Evolutionary conservation across 192 early-diverging fungal species (phyloP), one percentile per base, ranked within the genome.

Genomic region (Coemansia sp.): DNA sequence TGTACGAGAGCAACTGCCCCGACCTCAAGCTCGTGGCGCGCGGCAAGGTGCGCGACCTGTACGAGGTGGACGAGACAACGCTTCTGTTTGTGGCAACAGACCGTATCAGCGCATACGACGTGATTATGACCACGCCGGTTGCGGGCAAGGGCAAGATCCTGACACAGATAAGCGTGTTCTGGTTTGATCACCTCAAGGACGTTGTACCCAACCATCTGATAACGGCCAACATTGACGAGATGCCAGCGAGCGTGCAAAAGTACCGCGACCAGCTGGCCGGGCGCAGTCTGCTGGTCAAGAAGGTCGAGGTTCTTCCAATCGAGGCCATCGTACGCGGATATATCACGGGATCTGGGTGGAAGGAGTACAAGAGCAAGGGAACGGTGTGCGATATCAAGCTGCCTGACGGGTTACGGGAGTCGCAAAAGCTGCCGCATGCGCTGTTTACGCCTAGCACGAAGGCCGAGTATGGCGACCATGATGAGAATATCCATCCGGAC

Each of bases 291-390:
- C 84, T 99, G 56, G 98, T 99, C 46, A 90, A 90, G 77, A 94
- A 91, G 65, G 89, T 95, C 52, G 87, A 89, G 51, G 95, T 99
- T 18, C 84, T 98, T 32, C 96, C 95, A 5, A 88, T 99, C 46
- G 98, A 99, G 84, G 95, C 98, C 15, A 99, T 99, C 73, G 95
- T 99, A 15, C 90, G 98, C 58, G 98, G 98, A 15, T 98, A 97
- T 77, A 94, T 99, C 58, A 94, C 95, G 83, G 95, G 95, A 1
- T 98, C 96, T 10, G 98, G 93, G 0, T 95, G 93, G 98, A 84
- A 83, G 45, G 98, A 99, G 84, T 99, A 99, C 76, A 84, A 95
- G 71, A 87, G 89, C 78, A 90, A 90, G 51, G 93, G 93, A 32
- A 94, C 94, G 3, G 90, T 99, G 26, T 99, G 98, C 71, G 94